Conservation (phyloP, 495 filamentous ascomycete genomes). For the Xylaria longipes region DNA sequence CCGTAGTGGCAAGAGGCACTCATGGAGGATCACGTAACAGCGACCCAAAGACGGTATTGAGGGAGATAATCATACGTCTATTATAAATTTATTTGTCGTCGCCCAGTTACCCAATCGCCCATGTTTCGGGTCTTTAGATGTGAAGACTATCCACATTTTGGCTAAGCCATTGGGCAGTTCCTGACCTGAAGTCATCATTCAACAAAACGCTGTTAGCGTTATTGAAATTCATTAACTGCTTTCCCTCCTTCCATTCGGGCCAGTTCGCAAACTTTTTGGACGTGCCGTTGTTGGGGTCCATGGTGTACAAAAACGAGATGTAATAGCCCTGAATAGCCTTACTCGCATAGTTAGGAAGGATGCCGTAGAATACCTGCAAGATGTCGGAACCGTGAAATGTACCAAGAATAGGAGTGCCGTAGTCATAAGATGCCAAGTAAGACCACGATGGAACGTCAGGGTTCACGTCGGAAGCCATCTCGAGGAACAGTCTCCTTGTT, state of each 20-base stretch:
- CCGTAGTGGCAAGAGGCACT: neutral
- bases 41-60: neutral
- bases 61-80: neutral
- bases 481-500: slow-evolving; percentile 64
- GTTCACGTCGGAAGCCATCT: slow-evolving; percentile 46
- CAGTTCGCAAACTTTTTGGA: slow-evolving; percentile 54
- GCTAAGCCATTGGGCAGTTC: slow-evolving; percentile 55
- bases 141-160: slow-evolving; percentile 54
- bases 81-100: neutral
- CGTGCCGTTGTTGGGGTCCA: slow-evolving; percentile 65
- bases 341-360: slow-evolving; percentile 67
- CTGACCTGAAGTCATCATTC: slow-evolving; percentile 65
- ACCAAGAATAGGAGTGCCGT: slow-evolving; percentile 71
- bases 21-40: neutral
- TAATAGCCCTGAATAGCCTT: slow-evolving; percentile 66
- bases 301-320: slow-evolving; percentile 67
- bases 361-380: slow-evolving; percentile 68
- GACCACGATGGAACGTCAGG: slow-evolving; percentile 70
- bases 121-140: slow-evolving; percentile 47
- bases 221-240: slow-evolving; percentile 65
- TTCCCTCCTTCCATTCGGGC: slow-evolving; percentile 65
- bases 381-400: slow-evolving; percentile 76
- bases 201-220: slow-evolving; percentile 51
- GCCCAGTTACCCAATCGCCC: neutral
- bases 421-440: slow-evolving; percentile 72